phyloP scores from a whole-genome alignment of 768 basidiomycete species.

The Lentinus brumalis region DNA sequence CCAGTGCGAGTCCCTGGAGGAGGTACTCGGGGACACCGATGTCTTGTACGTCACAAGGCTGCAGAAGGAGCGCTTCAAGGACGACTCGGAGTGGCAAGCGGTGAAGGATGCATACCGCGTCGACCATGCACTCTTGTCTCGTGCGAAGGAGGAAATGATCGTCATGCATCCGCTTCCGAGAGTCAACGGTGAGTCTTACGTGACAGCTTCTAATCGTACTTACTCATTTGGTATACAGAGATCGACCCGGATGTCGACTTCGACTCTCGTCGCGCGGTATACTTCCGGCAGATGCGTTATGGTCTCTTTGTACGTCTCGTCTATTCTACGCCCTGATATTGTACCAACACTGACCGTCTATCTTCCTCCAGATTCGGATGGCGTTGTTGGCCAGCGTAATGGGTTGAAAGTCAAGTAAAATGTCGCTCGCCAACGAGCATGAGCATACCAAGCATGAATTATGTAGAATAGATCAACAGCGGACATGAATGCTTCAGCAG shows the following conservation, averaged over 20 bases:
- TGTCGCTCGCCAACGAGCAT: not conserved
- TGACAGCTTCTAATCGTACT: constrained; percentile 15
- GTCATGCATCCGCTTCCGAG: constrained; percentile 99
- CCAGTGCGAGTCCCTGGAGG: constrained; percentile 87
- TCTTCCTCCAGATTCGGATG: constrained; percentile 49
- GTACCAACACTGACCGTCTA: not conserved
- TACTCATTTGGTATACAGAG: constrained; percentile 55
- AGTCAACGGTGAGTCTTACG: constrained; percentile 65
- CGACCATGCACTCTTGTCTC: constrained; percentile 89
- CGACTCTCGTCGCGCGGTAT: constrained; percentile 89
- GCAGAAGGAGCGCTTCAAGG: constrained; percentile 91
- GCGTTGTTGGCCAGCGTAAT: constrained; percentile 53
- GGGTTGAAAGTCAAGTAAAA: constrained; percentile 12
- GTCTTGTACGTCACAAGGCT: constrained; percentile 96
- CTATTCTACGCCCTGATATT: not conserved
- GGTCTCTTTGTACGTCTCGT: constrained; percentile 86
- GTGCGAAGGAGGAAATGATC: constrained; percentile 96
- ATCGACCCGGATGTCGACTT: constrained; percentile 99
- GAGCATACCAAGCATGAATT: not conserved
- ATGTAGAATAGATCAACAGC: not conserved
- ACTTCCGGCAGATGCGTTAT: constrained; percentile 99
- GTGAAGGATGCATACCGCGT: constrained; percentile 93
- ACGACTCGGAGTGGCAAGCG: constrained; percentile 79
- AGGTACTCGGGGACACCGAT: constrained; percentile 89
- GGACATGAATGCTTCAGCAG: too few relatives aligned